These are phyloP conservation scores for Trebouxia gelatinosa DNA, from an alignment of 163 green algal species.

Conservation along the genomic window DNA sequence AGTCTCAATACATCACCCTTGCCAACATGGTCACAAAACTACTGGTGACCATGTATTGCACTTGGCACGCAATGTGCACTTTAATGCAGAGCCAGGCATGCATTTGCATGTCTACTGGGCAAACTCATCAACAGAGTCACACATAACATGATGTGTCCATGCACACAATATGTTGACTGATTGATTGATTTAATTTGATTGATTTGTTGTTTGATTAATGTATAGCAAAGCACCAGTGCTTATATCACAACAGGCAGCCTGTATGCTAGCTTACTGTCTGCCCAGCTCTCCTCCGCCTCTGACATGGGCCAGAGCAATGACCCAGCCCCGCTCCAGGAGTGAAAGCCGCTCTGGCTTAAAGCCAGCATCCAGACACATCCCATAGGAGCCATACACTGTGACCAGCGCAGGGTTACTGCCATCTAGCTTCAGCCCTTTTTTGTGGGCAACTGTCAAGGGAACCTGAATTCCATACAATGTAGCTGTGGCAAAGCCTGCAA, in stretches of 20 bases:
- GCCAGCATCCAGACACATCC: slow-evolving; percentile 48
- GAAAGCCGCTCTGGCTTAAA: slow-evolving; percentile 49
- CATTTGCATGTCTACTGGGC: no score
- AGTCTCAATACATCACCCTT: no score
- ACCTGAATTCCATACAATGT: slow-evolving; percentile 32
- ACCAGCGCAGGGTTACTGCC: slow-evolving; percentile 55
- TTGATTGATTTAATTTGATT: no score
- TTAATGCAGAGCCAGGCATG: no score
- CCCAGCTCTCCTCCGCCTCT: slow-evolving; percentile 60
- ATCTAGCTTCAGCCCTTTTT: background rate
- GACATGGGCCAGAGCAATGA: slow-evolving; percentile 52
- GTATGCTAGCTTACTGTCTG: slow-evolving; percentile 44
- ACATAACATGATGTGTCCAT: no score
- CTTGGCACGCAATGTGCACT: no score
- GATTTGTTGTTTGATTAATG: no score
- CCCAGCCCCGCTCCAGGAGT: slow-evolving; percentile 68
- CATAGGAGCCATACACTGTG: slow-evolving; percentile 78
- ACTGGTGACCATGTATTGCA: no score
- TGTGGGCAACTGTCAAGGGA: slow-evolving; percentile 53
- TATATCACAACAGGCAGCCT: background rate
- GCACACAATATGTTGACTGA: no score
- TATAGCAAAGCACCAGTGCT: no score
- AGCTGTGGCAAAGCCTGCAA: background rate
- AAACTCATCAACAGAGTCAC: no score
- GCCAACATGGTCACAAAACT: no score